Percentiles rank a stretch among this genome's conserved stretches.
Conservation (phyloP, 2,329 filamentous ascomycete species). For the Diaporthe capsici region DNA sequence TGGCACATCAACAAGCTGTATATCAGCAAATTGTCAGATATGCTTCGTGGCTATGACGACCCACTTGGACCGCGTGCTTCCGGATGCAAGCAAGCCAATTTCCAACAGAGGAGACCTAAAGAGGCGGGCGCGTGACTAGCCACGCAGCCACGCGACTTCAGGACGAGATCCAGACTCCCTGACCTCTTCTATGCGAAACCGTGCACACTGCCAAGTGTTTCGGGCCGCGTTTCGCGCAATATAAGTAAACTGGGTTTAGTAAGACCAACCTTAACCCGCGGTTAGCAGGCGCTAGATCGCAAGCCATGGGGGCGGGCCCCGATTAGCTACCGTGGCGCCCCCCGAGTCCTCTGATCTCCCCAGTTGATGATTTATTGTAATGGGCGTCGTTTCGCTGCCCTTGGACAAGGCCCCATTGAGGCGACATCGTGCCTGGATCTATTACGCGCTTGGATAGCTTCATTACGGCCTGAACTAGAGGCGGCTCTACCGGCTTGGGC, state of each 20-base stretch:
- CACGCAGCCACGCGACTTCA: not conserved
- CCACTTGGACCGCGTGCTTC: too few species aligned
- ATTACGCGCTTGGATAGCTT: not conserved
- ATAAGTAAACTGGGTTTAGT: not conserved
- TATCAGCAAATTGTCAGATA: not conserved
- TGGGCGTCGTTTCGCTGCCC: not conserved
- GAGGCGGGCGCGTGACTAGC: not conserved
- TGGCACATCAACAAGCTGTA: too few species aligned
- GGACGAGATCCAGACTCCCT: not conserved
- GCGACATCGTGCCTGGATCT: not conserved
- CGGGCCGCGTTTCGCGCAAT: slow-evolving; percentile 11
- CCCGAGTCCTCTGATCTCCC: not conserved
- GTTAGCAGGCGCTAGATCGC: not conserved
- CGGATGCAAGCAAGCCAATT: not conserved
- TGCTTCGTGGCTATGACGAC: too few species aligned
- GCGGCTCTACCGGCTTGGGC: not conserved
- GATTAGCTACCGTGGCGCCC: not conserved
- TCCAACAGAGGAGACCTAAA: too few species aligned
- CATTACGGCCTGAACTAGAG: too few species aligned
- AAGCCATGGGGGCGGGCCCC: not conserved
- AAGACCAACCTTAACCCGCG: not conserved
- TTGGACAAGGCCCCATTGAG: not conserved
- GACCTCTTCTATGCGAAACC: slow-evolving; percentile 9
- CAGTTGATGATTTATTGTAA: not conserved
- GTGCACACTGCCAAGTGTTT: slow-evolving; percentile 2